Conservation (phyloP, 2,329 filamentous ascomycete genomes). For the Ilyonectria destructans region DNA sequence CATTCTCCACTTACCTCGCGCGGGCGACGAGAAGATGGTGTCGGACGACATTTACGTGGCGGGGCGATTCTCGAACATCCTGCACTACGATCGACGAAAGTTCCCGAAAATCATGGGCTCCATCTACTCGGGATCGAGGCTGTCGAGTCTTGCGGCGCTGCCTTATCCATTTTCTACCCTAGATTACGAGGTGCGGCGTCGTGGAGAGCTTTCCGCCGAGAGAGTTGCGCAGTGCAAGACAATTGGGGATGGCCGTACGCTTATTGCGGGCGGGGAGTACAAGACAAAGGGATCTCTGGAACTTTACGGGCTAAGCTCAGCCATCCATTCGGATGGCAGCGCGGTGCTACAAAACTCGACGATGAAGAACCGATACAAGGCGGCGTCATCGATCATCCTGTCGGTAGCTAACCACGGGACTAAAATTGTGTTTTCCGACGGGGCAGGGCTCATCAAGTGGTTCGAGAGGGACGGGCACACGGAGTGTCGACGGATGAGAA, state of each 20-base stretch:
- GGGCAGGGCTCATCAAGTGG: conserved; percentile 89
- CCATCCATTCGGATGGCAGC: conserved; percentile 47
- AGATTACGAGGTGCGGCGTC: conserved; percentile 72
- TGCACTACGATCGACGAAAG: conserved; percentile 90
- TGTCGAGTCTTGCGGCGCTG: conserved; percentile 81
- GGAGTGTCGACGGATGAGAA: conserved; percentile 69
- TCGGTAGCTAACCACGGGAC: conserved; percentile 88
- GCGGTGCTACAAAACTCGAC: conserved; percentile 61
- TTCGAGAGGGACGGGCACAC: conserved; percentile 86
- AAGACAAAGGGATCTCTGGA: conserved; percentile 93
- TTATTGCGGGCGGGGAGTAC: conserved; percentile 91
- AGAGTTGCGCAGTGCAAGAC: conserved; percentile 70
- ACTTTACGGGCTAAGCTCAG: conserved; percentile 77
- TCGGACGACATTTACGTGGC: conserved; percentile 90
- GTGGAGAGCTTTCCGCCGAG: conserved; percentile 69
- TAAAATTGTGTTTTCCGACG: conserved; percentile 86
- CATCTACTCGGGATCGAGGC: conserved; percentile 86
- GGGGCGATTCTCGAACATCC: conserved; percentile 89
- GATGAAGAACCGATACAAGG: conserved; percentile 87
- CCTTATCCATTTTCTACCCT: conserved; percentile 78
- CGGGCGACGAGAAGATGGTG: conserved; percentile 67
- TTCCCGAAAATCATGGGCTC: conserved; percentile 85
- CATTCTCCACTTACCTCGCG: conserved; percentile 82
- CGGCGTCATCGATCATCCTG: conserved; percentile 84
- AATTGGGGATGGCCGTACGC: conserved; percentile 71